Evolutionary conservation across 2,329 filamentous ascomycete genomes (phyloP).

Genomic region (Leptographium lundbergii): DNA sequence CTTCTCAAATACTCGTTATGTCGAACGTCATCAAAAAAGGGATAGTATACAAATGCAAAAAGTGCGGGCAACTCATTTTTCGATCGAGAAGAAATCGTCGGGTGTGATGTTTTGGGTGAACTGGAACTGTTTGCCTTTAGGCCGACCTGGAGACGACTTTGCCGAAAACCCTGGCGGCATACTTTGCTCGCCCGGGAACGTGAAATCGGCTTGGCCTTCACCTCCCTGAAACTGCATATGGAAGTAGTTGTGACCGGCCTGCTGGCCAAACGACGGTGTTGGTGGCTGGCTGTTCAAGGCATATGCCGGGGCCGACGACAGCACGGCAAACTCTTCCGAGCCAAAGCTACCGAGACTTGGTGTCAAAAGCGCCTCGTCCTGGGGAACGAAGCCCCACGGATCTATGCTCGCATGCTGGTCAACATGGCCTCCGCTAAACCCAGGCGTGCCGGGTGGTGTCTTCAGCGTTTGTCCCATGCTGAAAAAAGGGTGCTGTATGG

Average conservation of each 20-base stretch:
- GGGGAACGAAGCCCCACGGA: constrained; percentile 21
- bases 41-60: not conserved
- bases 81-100: constrained; percentile 22
- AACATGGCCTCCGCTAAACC: not conserved
- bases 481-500: constrained; percentile 1
- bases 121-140: constrained; percentile 29
- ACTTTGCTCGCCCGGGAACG: constrained; percentile 35
- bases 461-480: constrained; percentile 1
- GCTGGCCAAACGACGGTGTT: constrained; percentile 35
- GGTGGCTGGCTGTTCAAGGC: constrained; percentile 34
- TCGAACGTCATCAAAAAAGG: not conserved
- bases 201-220: constrained; percentile 31
- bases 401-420: not conserved
- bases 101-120: constrained; percentile 34
- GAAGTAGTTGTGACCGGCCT: constrained; percentile 29
- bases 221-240: constrained; percentile 14
- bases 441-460: constrained; percentile 9
- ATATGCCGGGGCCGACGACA: constrained; percentile 30
- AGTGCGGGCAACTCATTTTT: constrained; percentile 1
- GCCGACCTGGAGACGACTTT: constrained; percentile 23
- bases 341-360: constrained; percentile 32
- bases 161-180: constrained; percentile 20
- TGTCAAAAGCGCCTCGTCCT: constrained; percentile 37
- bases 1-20: not conserved
- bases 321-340: constrained; percentile 29